phyloP scores from a whole-genome alignment of 2,329 filamentous ascomycete species.

The Cladophialophora psammophila region DNA sequence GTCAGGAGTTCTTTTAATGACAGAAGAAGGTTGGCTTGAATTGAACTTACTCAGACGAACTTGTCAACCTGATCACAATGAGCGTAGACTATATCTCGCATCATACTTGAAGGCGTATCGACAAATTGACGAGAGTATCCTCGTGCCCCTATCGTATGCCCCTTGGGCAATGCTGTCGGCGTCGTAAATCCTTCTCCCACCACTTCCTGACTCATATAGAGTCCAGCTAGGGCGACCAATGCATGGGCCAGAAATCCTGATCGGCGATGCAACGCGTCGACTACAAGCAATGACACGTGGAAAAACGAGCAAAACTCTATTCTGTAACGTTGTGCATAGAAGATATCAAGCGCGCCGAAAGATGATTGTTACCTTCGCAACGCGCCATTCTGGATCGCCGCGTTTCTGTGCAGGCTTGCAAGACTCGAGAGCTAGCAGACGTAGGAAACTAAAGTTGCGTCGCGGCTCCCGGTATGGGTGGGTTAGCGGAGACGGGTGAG shows the following conservation, averaged over 20 bases:
- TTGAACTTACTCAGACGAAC: too few relatives aligned
- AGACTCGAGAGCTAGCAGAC: too few relatives aligned
- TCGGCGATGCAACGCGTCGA: background rate
- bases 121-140: background rate
- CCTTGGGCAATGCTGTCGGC: background rate
- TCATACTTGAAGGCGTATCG: background rate
- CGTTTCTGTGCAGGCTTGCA: too few relatives aligned
- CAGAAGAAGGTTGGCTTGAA: too few relatives aligned
- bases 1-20: too few relatives aligned
- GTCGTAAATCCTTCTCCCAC: slow-evolving; percentile 8
- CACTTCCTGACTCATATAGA: slow-evolving; percentile 15
- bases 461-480: too few relatives aligned
- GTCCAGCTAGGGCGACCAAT: slow-evolving; percentile 5
- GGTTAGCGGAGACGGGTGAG: too few relatives aligned
- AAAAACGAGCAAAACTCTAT: slow-evolving; percentile 14
- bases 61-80: too few relatives aligned
- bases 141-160: background rate
- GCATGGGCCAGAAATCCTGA: slow-evolving; percentile 15
- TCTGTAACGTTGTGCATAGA: slow-evolving; percentile 7
- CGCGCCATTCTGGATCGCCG: too few relatives aligned
- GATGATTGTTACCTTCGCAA: background rate
- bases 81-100: too few relatives aligned
- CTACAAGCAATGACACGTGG: background rate
- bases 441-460: too few relatives aligned
- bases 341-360: slow-evolving; percentile 16